phyloP scores from a whole-genome alignment of 2,329 filamentous ascomycete genomes.

The Ceratocystis albifundus region DNA sequence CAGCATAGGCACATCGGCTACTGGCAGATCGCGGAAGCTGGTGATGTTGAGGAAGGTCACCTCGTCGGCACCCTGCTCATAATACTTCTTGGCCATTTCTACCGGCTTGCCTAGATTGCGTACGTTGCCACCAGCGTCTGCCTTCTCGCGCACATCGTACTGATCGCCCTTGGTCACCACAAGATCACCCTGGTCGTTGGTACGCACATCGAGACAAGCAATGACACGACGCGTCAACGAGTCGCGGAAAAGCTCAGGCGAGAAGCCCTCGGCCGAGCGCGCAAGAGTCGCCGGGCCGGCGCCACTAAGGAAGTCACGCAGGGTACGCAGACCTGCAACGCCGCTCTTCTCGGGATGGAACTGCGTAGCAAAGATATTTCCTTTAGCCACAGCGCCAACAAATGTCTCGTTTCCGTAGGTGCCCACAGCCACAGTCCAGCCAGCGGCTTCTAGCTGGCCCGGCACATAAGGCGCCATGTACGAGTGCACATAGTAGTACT shows the following conservation, averaged over 20 bases:
- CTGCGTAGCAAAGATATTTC: slow-evolving; percentile 81
- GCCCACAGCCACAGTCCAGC: slow-evolving; percentile 87
- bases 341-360: slow-evolving; percentile 98
- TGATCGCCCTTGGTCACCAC: slow-evolving; percentile 98
- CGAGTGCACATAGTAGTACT: slow-evolving; percentile 98
- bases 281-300: slow-evolving; percentile 34
- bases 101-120: slow-evolving; percentile 95
- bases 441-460: slow-evolving; percentile 63
- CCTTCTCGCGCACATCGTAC: slow-evolving; percentile 93
- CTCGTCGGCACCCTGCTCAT: slow-evolving; percentile 92
- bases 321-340: slow-evolving; percentile 68
- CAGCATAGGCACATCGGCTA: slow-evolving; percentile 90
- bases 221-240: slow-evolving; percentile 89
- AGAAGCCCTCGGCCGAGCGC: slow-evolving; percentile 21
- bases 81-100: slow-evolving; percentile 86
- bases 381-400: slow-evolving; percentile 75
- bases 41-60: slow-evolving; percentile 98
- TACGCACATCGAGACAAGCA: slow-evolving; percentile 87
- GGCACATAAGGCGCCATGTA: slow-evolving; percentile 70
- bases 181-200: slow-evolving; percentile 87
- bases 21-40: slow-evolving; percentile 86
- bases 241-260: slow-evolving; percentile 35
- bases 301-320: slow-evolving; percentile 79
- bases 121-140: slow-evolving; percentile 49
- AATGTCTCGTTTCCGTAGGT: slow-evolving; percentile 83